Evolutionary conservation across 2,329 filamentous ascomycete genomes (phyloP).

Genomic region (Lachnellula subtilissima): DNA sequence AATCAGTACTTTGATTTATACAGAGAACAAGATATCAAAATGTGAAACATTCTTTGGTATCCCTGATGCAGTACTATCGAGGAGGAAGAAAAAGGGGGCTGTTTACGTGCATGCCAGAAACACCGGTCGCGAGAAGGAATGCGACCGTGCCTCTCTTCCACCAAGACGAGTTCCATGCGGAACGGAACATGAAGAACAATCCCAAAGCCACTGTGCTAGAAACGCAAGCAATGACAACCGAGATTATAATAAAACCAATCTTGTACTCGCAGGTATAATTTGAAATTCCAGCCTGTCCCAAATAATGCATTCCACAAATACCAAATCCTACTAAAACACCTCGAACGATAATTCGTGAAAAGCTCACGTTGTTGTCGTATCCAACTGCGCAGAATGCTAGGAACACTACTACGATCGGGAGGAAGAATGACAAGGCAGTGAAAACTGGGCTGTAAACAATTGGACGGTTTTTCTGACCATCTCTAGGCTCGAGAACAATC

Average conservation of each 20-base stretch:
- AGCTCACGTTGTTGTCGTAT: conserved; percentile 51
- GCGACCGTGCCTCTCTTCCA: conserved; percentile 69
- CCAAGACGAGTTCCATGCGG: conserved; percentile 72
- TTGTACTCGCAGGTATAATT: conserved; percentile 71
- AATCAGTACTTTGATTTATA: no score
- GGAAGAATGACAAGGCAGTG: conserved; percentile 72
- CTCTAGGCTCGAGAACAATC: conserved; percentile 55
- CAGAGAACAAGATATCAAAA: no score
- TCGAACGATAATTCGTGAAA: conserved; percentile 55
- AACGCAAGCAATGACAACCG: conserved; percentile 66
- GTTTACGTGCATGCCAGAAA: not conserved
- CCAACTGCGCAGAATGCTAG: conserved; percentile 68
- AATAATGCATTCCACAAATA: conserved; percentile 82
- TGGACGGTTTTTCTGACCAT: conserved; percentile 59
- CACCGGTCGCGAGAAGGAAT: conserved; percentile 26
- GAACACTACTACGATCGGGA: conserved; percentile 71
- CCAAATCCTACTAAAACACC: conserved; percentile 68
- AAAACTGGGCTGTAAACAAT: conserved; percentile 69
- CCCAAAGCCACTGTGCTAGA: conserved; percentile 66
- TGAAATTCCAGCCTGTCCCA: conserved; percentile 76
- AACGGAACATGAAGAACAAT: conserved; percentile 72
- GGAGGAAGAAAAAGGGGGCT: no score
- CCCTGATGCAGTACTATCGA: no score
- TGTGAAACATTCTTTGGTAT: no score
- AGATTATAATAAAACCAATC: conserved; percentile 50